phyloP scores from a whole-genome alignment of 495 filamentous ascomycete species.

The Pyrenula massariospora region DNA sequence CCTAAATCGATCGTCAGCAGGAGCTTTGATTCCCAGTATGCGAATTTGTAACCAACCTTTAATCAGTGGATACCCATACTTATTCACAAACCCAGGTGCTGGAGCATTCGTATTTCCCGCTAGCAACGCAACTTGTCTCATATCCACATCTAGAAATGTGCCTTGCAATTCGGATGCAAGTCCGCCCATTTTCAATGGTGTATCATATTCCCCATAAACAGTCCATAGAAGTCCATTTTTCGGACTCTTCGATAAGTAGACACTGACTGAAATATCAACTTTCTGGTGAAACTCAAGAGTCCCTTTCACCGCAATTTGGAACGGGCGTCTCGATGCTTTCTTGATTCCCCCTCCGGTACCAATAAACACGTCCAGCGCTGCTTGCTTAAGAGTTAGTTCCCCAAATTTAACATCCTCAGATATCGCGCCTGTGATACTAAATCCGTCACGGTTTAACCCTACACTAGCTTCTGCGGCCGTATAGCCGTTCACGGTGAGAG shows the following conservation, averaged over 20 bases:
- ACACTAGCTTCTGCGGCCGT: background rate
- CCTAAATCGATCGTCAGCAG: background rate
- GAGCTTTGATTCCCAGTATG: background rate
- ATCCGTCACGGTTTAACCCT: background rate
- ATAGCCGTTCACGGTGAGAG: background rate
- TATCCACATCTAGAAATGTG: background rate
- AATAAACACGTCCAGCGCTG: background rate
- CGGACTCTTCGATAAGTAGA: background rate
- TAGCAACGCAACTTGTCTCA: background rate
- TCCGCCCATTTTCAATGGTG: background rate
- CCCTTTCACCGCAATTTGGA: background rate
- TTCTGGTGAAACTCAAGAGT: background rate
- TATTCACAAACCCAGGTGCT: background rate
- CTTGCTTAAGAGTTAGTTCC: background rate
- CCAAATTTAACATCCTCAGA: background rate
- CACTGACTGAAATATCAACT: background rate
- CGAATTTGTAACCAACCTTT: background rate
- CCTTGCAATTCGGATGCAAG: background rate
- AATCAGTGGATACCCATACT: background rate
- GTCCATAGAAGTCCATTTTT: background rate
- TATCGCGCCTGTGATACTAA: background rate
- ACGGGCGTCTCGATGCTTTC: background rate
- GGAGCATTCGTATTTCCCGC: background rate
- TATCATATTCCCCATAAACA: background rate
- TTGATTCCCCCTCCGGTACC: background rate